phyloP scores from a whole-genome alignment of 371 early-diverging fungal species.

The Lichtheimia corymbifera region DNA sequence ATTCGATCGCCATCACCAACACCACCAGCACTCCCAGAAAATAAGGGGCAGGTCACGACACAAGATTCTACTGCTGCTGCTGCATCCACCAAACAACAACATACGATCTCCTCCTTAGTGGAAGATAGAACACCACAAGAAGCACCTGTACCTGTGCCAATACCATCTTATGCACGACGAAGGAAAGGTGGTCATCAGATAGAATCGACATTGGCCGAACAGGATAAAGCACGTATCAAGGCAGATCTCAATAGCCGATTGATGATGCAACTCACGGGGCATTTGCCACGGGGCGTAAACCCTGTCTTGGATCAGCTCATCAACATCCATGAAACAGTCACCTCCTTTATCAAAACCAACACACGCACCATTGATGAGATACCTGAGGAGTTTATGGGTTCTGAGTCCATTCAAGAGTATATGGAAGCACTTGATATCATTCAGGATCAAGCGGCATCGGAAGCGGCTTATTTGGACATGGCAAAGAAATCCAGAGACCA shows the following conservation, averaged over 20 bases:
- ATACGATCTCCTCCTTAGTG: too few species aligned
- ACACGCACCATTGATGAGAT: conserved; percentile 41
- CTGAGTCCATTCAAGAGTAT: conserved; percentile 33
- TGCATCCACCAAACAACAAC: background rate
- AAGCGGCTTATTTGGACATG: conserved; percentile 27
- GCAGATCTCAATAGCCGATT: conserved; percentile 42
- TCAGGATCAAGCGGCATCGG: conserved; percentile 32
- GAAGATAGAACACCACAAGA: conserved; percentile 11
- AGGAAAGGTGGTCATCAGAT: conserved; percentile 23
- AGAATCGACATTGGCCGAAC: conserved; percentile 38
- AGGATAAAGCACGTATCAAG: conserved; percentile 47
- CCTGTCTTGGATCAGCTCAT: conserved; percentile 42
- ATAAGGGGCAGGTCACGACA: background rate
- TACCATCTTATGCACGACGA: conserved; percentile 33
- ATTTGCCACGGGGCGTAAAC: conserved; percentile 48
- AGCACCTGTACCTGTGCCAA: conserved; percentile 38
- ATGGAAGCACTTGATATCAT: conserved; percentile 42
- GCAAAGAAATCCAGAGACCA: conserved; percentile 31
- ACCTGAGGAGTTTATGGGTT: conserved; percentile 39
- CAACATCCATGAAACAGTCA: conserved; percentile 40
- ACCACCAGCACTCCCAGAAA: background rate
- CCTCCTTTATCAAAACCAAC: conserved; percentile 42
- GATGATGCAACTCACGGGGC: conserved; percentile 49
- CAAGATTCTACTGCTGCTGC: background rate
- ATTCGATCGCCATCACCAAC: conserved; percentile 9